Evolutionary conservation across 352 stramenopile species (phyloP).

Genomic region (Phytophthora chlamydospora): DNA sequence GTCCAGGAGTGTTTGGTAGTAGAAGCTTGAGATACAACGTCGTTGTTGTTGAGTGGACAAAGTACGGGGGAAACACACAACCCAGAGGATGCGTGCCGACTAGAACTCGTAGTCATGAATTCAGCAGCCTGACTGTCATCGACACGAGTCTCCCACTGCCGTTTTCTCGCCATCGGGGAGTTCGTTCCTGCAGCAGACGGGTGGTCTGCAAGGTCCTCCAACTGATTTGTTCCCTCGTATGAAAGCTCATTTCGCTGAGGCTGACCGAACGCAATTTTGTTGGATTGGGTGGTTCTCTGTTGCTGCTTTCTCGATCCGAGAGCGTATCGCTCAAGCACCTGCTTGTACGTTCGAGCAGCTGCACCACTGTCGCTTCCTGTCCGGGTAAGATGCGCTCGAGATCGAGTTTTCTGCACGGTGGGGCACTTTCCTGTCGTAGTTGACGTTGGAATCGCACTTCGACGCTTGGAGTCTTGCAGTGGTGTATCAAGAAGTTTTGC

Average conservation of each 20-base stretch:
- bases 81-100: background rate
- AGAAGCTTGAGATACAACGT: background rate
- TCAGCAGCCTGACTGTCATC: background rate
- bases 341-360: conserved; percentile 35
- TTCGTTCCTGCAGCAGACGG: background rate
- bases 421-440: conserved; percentile 1
- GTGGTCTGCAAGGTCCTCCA: conserved; percentile 2
- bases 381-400: conserved; percentile 26
- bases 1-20: conserved; percentile 8
- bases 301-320: conserved; percentile 30
- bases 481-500: background rate
- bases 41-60: background rate
- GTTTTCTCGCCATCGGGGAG: background rate
- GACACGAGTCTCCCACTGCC: background rate
- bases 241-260: background rate
- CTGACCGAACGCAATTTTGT: conserved; percentile 7
- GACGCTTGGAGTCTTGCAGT: conserved; percentile 10
- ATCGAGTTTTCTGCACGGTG: conserved; percentile 22
- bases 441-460: conserved; percentile 1
- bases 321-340: conserved; percentile 49
- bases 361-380: conserved; percentile 4
- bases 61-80: conserved; percentile 18
- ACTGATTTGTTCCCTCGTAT: conserved; percentile 19
- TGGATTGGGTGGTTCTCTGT: background rate
- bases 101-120: background rate